Conservation (phyloP, 257 asterid genomes). For the Salvia miltiorrhiza region DNA sequence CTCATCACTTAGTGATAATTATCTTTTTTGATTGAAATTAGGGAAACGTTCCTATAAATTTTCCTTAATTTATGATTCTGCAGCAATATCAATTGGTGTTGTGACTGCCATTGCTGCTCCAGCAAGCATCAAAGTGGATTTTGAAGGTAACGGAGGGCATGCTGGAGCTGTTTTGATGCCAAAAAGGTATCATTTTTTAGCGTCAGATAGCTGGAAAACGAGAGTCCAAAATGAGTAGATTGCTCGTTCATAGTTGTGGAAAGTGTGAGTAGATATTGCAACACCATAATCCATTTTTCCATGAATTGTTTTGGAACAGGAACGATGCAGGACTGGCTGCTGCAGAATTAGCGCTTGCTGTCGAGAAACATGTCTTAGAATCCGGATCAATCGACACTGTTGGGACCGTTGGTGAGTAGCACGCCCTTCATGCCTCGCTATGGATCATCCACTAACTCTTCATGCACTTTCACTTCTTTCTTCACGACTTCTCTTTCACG, state of each 20-base stretch:
- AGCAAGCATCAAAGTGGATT: slow-evolving; percentile 88
- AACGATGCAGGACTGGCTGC: slow-evolving; percentile 98
- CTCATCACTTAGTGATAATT: background rate
- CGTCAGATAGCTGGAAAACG: background rate
- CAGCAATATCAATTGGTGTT: slow-evolving; percentile 70
- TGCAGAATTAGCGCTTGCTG: slow-evolving; percentile 88
- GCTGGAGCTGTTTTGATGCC: slow-evolving; percentile 98
- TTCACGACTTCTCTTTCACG: too few species aligned
- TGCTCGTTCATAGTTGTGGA: background rate
- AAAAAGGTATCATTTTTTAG: slow-evolving; percentile 38
- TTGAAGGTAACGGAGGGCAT: slow-evolving; percentile 96
- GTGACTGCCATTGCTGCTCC: slow-evolving; percentile 99
- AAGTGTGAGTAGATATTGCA: background rate
- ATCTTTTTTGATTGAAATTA: background rate
- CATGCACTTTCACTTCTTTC: too few species aligned
- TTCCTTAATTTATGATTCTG: slow-evolving; percentile 5
- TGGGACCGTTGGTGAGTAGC: slow-evolving; percentile 81
- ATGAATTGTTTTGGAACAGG: slow-evolving; percentile 43
- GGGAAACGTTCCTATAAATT: background rate
- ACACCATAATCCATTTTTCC: background rate
- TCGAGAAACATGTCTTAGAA: slow-evolving; percentile 84
- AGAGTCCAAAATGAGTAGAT: background rate
- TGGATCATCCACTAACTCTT: too few species aligned
- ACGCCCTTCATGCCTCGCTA: background rate
- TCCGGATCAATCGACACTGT: slow-evolving; percentile 94